Conservation (phyloP, 2,329 filamentous ascomycete genomes). For the Talaromyces islandicus region DNA sequence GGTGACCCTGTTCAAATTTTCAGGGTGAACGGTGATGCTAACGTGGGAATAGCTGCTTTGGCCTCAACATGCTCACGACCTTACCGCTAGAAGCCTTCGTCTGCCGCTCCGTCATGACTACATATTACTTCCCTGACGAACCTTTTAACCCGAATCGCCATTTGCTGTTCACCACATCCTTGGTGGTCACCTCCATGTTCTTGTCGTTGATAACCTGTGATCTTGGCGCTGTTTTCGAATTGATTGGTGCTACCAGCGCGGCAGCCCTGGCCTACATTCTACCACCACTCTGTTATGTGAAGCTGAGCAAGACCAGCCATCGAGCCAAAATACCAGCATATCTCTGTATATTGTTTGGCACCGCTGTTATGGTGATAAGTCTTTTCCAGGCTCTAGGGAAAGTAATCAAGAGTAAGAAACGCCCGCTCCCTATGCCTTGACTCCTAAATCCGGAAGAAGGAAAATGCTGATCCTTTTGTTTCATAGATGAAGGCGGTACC, state of each 20-base stretch:
- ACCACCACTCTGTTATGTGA: conserved; percentile 91
- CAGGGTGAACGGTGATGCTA: conserved; percentile 13
- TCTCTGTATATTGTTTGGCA: conserved; percentile 71
- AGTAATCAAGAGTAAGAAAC: conserved; percentile 45
- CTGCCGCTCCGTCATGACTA: conserved; percentile 92
- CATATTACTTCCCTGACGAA: conserved; percentile 67
- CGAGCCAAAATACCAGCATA: conserved; percentile 66
- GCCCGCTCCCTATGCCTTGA: background rate
- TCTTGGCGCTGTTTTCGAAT: conserved; percentile 86
- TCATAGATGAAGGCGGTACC: conserved; percentile 28
- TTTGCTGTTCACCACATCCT: conserved; percentile 73
- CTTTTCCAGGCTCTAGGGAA: conserved; percentile 67
- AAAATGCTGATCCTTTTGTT: conserved; percentile 8
- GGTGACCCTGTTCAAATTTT: conserved; percentile 24
- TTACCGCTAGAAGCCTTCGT: conserved; percentile 95
- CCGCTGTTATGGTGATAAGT: conserved; percentile 73
- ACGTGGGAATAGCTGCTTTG: conserved; percentile 61
- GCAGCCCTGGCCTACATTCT: conserved; percentile 93
- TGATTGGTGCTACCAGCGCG: conserved; percentile 91
- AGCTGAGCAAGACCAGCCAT: conserved; percentile 72
- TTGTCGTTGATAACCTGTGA: conserved; percentile 85
- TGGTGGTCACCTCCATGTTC: conserved; percentile 73
- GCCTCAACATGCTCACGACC: conserved; percentile 97
- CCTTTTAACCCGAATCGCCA: conserved; percentile 80
- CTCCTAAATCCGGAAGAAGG: too few relatives aligned